A percentile compares a stretch with the other conserved stretches of the same genome.
Evolutionary conservation across 257 asterid species (phyloP).

Genomic region (Marsdenia floribunda): DNA sequence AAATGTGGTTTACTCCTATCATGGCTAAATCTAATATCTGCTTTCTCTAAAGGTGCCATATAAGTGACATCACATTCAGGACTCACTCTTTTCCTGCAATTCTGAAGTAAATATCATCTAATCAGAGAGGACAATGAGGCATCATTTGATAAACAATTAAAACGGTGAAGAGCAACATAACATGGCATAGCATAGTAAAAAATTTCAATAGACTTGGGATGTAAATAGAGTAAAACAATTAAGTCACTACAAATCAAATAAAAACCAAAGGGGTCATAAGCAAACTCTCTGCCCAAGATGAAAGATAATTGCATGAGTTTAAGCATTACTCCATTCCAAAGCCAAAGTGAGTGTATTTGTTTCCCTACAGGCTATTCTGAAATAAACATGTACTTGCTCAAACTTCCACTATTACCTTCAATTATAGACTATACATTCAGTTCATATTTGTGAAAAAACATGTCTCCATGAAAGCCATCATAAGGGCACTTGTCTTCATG

Average conservation of each 20-base stretch:
- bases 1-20: conserved; percentile 31
- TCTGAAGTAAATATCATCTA: conserved; percentile 42
- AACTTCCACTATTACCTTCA: neutral
- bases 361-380: neutral
- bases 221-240: neutral
- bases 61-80: conserved; percentile 33
- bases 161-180: neutral
- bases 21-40: conserved; percentile 44
- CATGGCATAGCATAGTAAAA: neutral
- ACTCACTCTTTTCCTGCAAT: conserved; percentile 41
- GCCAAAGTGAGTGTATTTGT: neutral
- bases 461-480: neutral
- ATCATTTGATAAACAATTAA: neutral
- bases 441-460: neutral
- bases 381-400: neutral
- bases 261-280: neutral
- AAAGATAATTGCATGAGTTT: neutral
- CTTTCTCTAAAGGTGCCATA: conserved; percentile 26
- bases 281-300: neutral
- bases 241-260: neutral
- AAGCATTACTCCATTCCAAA: neutral
- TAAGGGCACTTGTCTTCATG: neutral
- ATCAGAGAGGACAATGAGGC: conserved; percentile 10
- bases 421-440: neutral
- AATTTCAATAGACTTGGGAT: neutral